phyloP scores from a whole-genome alignment of 2,329 filamentous ascomycete species.

The Alternaria sp. region DNA sequence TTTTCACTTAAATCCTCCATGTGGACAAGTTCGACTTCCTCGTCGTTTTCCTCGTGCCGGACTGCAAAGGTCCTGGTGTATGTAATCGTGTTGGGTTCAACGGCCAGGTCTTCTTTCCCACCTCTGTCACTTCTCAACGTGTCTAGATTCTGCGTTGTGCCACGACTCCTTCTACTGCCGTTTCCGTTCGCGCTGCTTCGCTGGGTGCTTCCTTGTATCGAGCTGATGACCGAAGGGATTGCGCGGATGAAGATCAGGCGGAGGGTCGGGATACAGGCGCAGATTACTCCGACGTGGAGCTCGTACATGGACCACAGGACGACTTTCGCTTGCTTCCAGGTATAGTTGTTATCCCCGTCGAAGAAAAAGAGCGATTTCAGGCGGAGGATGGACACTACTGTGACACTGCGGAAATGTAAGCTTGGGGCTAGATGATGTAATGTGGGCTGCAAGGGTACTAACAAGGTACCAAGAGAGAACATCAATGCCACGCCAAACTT shows the following conservation, averaged over 20 bases:
- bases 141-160: slow-evolving; percentile 15
- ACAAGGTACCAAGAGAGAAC: slow-evolving; percentile 40
- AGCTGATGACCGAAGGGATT: slow-evolving; percentile 41
- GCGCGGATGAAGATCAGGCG: slow-evolving; percentile 42
- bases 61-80: slow-evolving; percentile 8
- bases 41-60: slow-evolving; percentile 5
- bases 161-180: slow-evolving; percentile 19
- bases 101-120: background rate
- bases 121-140: background rate
- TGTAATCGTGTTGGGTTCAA: slow-evolving; percentile 2
- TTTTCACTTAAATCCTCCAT: background rate
- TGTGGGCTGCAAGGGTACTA: background rate
- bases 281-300: slow-evolving; percentile 41
- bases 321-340: slow-evolving; percentile 35
- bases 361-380: slow-evolving; percentile 51
- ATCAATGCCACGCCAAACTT: slow-evolving; percentile 43
- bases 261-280: slow-evolving; percentile 50
- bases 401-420: slow-evolving; percentile 5
- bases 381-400: slow-evolving; percentile 50
- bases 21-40: background rate
- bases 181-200: background rate
- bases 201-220: slow-evolving; percentile 17
- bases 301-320: slow-evolving; percentile 25
- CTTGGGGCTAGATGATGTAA: background rate
- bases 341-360: slow-evolving; percentile 46